Evolutionary conservation across 2,329 filamentous ascomycete genomes (phyloP).

Genomic region (Helotiales sp.): DNA sequence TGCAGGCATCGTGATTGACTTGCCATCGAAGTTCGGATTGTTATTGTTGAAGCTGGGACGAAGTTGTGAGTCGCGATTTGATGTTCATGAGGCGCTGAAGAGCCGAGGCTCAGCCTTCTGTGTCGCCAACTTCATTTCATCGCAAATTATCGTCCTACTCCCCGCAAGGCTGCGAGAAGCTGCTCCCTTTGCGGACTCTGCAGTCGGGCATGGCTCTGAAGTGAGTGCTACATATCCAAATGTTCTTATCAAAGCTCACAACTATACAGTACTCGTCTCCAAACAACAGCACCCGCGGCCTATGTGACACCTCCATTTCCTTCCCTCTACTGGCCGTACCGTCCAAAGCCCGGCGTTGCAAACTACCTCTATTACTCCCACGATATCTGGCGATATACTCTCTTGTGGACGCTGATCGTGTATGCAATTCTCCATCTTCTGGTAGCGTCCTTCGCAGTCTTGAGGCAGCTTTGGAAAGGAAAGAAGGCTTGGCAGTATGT

Average conservation of each 20-base stretch:
- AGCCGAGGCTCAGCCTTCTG: constrained; percentile 21
- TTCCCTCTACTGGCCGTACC: constrained; percentile 63
- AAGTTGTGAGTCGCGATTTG: constrained; percentile 11
- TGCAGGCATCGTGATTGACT: constrained; percentile 28
- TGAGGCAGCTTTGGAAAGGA: constrained; percentile 50
- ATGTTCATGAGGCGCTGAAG: neutral
- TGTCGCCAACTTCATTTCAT: neutral
- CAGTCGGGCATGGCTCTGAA: constrained; percentile 18
- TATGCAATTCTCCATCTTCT: constrained; percentile 59
- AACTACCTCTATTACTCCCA: constrained; percentile 57
- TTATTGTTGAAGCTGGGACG: neutral
- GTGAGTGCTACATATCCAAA: constrained; percentile 12
- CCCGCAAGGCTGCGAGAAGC: constrained; percentile 7
- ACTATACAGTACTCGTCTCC: constrained; percentile 24
- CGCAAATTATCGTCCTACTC: neutral
- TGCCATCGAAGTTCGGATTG: constrained; percentile 13
- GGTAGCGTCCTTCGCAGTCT: constrained; percentile 59
- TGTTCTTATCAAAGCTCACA: neutral
- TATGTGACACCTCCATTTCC: constrained; percentile 65
- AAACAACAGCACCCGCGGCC: constrained; percentile 40
- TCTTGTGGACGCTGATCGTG: constrained; percentile 68
- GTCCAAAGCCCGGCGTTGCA: constrained; percentile 43
- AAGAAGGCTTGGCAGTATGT: constrained; percentile 36
- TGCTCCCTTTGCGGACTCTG: neutral
- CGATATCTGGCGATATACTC: constrained; percentile 70